phyloP scores from a whole-genome alignment of 768 basidiomycete genomes.

The Leccinum sublutescens region DNA sequence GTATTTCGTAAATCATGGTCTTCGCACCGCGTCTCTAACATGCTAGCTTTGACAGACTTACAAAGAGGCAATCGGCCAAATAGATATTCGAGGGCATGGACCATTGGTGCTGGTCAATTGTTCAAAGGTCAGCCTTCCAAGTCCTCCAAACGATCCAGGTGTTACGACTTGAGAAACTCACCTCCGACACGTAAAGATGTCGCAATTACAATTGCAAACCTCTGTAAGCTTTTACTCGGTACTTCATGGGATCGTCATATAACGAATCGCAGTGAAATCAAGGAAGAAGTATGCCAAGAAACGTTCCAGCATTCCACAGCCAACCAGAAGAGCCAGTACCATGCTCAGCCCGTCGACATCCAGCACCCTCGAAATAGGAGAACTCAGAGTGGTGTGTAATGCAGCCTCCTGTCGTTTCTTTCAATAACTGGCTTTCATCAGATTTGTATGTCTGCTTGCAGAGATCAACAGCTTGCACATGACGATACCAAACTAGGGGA shows the following conservation, averaged over 20 bases:
- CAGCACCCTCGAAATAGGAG: slow-evolving; percentile 6
- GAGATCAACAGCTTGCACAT: slow-evolving; percentile 24
- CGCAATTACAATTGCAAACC: background rate
- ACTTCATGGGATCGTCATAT: background rate
- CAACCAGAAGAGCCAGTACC: slow-evolving; percentile 9
- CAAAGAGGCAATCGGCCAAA: slow-evolving; percentile 10
- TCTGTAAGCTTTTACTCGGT: slow-evolving; percentile 10
- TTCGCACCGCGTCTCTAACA: background rate
- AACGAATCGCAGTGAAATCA: slow-evolving; percentile 9
- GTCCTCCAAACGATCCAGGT: background rate
- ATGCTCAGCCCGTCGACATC: slow-evolving; percentile 3
- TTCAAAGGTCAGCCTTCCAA: slow-evolving; percentile 13
- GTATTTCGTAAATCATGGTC: background rate
- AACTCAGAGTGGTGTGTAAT: slow-evolving; percentile 20
- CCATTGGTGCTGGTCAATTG: slow-evolving; percentile 7
- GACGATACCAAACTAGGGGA: slow-evolving; percentile 18
- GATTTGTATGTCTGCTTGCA: slow-evolving; percentile 18
- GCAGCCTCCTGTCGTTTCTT: background rate
- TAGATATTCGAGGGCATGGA: slow-evolving; percentile 15
- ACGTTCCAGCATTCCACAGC: background rate
- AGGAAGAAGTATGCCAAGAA: slow-evolving; percentile 1
- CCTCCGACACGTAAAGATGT: slow-evolving; percentile 9
- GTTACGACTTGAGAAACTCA: background rate
- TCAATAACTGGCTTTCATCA: background rate
- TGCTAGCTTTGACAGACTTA: slow-evolving; percentile 15